phyloP scores from a whole-genome alignment of 441 rosid genomes.

The Populus hybrid region DNA sequence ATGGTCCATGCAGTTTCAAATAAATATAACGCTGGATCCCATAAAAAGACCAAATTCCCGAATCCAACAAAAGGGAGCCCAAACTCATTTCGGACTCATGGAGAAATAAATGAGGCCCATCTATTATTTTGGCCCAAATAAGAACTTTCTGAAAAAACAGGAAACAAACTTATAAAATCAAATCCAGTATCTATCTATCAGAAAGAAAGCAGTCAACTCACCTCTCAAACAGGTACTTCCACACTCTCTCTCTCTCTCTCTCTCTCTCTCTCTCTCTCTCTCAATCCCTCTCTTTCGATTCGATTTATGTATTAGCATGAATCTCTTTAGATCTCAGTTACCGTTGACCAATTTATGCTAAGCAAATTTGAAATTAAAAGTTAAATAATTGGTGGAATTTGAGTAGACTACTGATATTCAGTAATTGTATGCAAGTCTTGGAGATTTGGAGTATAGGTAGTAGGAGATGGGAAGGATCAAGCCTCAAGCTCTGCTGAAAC shows the following conservation, averaged over 20 bases:
- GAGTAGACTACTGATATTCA: not conserved
- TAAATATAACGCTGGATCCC: too few species aligned
- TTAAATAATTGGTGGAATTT: not conserved
- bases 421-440: not conserved
- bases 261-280: not conserved
- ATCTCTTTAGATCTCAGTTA: not conserved
- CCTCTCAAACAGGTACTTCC: not conserved
- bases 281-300: not conserved
- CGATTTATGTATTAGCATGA: not conserved
- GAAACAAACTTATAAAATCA: not conserved
- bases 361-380: not conserved
- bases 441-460: not conserved
- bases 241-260: not conserved
- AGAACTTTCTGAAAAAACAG: not conserved
- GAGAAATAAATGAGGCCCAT: not conserved
- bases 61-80: not conserved
- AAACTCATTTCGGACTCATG: too few species aligned
- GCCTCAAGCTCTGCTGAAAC: constrained; percentile 75
- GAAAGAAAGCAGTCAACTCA: too few species aligned
- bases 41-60: too few species aligned
- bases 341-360: not conserved
- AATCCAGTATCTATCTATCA: too few species aligned
- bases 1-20: too few species aligned
- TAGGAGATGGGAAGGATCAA: constrained; percentile 77
- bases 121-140: not conserved